Percentiles rank a stretch among this genome's conserved stretches.
These are phyloP conservation scores for Scopulariopsis brevicaulis DNA, from an alignment of 2,329 filamentous ascomycete species.

Conservation along the genomic window DNA sequence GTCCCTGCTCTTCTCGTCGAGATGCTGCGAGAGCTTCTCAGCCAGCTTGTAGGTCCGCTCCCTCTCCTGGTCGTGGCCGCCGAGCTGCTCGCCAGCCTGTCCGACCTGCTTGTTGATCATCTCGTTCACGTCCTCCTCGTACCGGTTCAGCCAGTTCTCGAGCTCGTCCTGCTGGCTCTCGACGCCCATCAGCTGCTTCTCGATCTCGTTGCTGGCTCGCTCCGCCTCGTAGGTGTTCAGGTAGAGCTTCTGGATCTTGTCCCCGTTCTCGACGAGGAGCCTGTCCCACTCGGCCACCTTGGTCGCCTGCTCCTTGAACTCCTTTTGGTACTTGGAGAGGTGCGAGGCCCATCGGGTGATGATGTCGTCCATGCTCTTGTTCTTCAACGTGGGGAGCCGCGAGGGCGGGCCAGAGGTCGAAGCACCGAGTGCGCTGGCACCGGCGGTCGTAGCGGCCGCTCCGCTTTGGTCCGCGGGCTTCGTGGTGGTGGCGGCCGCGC, in stretches of 20 bases:
- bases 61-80: conserved; percentile 88
- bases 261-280: conserved; percentile 82
- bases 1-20: conserved; percentile 91
- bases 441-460: conserved; percentile 16
- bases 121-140: conserved; percentile 83
- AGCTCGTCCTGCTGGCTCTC: conserved; percentile 91
- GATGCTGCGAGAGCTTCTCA: conserved; percentile 79
- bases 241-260: conserved; percentile 91
- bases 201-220: conserved; percentile 83
- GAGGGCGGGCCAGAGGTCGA: conserved; percentile 76
- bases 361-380: conserved; percentile 99
- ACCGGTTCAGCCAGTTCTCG: conserved; percentile 76
- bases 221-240: conserved; percentile 88
- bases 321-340: conserved; percentile 90
- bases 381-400: conserved; percentile 82
- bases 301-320: conserved; percentile 83
- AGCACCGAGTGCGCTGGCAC: conserved; percentile 41
- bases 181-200: conserved; percentile 78
- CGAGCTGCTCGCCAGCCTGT: conserved; percentile 60
- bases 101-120: conserved; percentile 73
- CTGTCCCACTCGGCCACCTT: conserved; percentile 88
- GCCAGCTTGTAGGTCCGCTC: conserved; percentile 94
- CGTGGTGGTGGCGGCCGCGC: conserved; percentile 14
- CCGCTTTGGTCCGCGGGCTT: conserved; percentile 15
- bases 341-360: conserved; percentile 95